A percentile compares a stretch with the other conserved stretches of the same genome.
phyloP scores from a whole-genome alignment of 2,329 filamentous ascomycete genomes.

The Aspergillus fischeri region DNA sequence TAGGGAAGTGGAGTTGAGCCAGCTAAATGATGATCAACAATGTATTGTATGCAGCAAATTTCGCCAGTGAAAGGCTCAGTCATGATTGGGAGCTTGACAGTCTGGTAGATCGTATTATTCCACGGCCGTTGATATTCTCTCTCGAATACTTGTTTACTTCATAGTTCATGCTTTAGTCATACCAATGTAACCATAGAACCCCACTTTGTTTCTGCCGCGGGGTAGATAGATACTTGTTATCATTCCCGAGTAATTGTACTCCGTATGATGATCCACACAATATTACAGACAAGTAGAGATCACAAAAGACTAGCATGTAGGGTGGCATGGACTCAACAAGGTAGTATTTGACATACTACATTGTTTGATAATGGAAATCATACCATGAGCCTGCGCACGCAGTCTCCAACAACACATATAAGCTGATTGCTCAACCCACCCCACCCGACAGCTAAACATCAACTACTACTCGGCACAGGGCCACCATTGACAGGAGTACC shows the following conservation, averaged over 20 bases:
- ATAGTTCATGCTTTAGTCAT: too few relatives aligned
- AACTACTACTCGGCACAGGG: not conserved
- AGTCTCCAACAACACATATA: not conserved
- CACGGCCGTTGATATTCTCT: not conserved
- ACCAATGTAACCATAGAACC: conserved; percentile 6
- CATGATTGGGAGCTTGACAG: not conserved
- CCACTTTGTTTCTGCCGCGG: conserved; percentile 4
- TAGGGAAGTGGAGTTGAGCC: not conserved
- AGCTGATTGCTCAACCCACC: not conserved
- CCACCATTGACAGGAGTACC: not conserved
- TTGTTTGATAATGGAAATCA: conserved; percentile 7
- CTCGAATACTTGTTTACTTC: not conserved
- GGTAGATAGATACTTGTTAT: not conserved
- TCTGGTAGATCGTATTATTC: not conserved
- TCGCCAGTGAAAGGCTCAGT: not conserved
- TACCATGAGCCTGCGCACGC: not conserved
- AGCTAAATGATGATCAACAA: not conserved
- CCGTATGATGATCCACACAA: not conserved
- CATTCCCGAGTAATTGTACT: not conserved
- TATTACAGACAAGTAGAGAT: not conserved
- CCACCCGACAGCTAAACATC: not conserved
- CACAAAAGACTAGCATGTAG: not conserved
- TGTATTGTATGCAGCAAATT: not conserved
- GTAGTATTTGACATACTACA: conserved; percentile 9
- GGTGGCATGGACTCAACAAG: conserved; percentile 5